Evolutionary conservation across 176 grass and related monocot genomes (phyloP).

Genomic region (Cocos nucifera): DNA sequence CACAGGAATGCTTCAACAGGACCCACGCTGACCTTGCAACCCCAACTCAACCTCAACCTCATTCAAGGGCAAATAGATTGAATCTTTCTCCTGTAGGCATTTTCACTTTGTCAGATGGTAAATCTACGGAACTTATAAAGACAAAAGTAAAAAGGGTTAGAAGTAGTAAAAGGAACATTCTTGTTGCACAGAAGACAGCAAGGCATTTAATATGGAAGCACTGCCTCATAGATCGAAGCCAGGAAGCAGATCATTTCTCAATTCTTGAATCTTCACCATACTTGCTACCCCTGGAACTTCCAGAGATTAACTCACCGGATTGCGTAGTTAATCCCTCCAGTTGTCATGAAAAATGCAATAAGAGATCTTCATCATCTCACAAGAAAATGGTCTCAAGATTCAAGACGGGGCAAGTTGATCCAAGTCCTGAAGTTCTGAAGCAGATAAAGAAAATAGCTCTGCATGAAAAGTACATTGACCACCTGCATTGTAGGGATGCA

Average conservation of each 20-base stretch:
- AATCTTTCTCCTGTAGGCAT: conserved; percentile 47
- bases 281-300: conserved; percentile 24
- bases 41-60: conserved; percentile 50
- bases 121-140: conserved; percentile 30
- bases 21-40: conserved; percentile 60
- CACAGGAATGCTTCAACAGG: conserved; percentile 65
- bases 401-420: conserved; percentile 29
- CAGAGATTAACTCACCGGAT: conserved; percentile 28
- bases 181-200: conserved; percentile 53
- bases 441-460: conserved; percentile 53
- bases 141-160: conserved; percentile 21
- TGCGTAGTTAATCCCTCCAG: neutral
- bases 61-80: conserved; percentile 40
- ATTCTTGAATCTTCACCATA: conserved; percentile 63
- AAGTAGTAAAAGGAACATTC: conserved; percentile 34
- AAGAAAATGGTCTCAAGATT: conserved; percentile 36
- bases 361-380: conserved; percentile 19
- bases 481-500: conserved; percentile 52
- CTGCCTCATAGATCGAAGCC: conserved; percentile 33
- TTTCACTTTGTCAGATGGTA: conserved; percentile 43
- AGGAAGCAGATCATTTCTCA: conserved; percentile 71
- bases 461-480: conserved; percentile 82
- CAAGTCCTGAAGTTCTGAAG: conserved; percentile 55
- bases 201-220: conserved; percentile 65
- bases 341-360: conserved; percentile 24